Evolutionary conservation across 2,329 filamentous ascomycete species (phyloP), one percentile per base, ranked within the genome.

Genomic region (Chaetoscypha palmicola): DNA sequence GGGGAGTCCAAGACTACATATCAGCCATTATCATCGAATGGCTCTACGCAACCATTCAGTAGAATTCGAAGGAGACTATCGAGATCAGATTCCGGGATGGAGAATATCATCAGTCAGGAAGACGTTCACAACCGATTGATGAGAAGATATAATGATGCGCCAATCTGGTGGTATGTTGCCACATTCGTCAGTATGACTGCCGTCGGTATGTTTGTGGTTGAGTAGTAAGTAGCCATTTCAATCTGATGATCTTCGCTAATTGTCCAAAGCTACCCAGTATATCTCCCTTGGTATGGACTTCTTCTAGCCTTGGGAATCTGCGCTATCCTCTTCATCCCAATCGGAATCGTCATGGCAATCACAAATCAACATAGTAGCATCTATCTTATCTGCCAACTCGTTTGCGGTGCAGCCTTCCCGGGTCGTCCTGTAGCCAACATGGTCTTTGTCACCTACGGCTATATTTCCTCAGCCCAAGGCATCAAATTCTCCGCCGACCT

Each of bases 361-460:
- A 94, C 88, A 8, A 94, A 92, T 62, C 86, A 91, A 61, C 86
- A 92, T 63, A 87, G 81, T 64, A 87, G 82, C 62, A 86, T 91
- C 53, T 92, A 91, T 62, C 74, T 92, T 26, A 86, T 92, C 56
- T 91, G 86, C 62, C 87, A 92, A 64, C 74, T 94, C 45, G 81
- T 92, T 51, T 91, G 86, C 51, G 88, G 88, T 42, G 80, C 77
- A 39, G 72, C 88, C 12, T 94, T 94, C 61, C 87, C 87, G 1
- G 88, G 88, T 21, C 81, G 84, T 1, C 88, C 88, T 1, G 86
- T 94, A 9, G 88, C 87, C 39, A 92, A 94, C 64, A 94, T 94
- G 88, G 86, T 94, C 26, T 94, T 94, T 57, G 86, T 91, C 37
- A 92, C 86, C 0, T 94, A 92, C 61, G 87, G 86, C 49, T 94